These are phyloP conservation scores for Aurinia saxatilis DNA, from an alignment of 345 rosid species.

Conservation along the genomic window DNA sequence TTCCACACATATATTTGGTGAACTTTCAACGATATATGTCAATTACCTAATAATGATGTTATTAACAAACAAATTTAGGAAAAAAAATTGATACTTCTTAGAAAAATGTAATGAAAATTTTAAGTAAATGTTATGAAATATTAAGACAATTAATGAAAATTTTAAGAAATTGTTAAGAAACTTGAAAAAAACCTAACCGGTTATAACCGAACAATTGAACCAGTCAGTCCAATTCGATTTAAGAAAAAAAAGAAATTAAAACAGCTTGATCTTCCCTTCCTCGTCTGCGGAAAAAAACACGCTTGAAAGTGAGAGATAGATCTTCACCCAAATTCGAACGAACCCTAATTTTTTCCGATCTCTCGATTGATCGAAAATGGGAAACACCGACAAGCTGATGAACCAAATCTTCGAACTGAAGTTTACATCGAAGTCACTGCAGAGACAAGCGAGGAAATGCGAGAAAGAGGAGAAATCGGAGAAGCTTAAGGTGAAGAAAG, in stretches of 20 bases:
- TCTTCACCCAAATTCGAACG: slow-evolving; percentile 2
- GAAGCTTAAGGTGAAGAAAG: slow-evolving; percentile 87
- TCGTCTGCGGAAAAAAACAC: neutral
- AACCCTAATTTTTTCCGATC: slow-evolving; percentile 9
- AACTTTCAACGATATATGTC: no score
- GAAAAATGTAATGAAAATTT: no score
- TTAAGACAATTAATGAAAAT: no score
- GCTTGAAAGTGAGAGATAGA: neutral
- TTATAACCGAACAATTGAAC: slow-evolving; percentile 7
- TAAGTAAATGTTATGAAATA: no score
- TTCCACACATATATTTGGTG: no score
- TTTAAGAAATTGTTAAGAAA: no score
- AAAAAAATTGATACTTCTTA: no score
- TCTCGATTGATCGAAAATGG: slow-evolving; percentile 34
- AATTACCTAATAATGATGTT: no score
- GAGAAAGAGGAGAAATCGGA: slow-evolving; percentile 92
- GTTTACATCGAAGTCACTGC: slow-evolving; percentile 82
- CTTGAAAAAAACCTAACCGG: neutral
- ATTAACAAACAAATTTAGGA: no score
- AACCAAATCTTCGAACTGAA: slow-evolving; percentile 90
- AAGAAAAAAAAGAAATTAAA: neutral
- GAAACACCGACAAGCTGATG: slow-evolving; percentile 82
- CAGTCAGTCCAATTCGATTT: neutral
- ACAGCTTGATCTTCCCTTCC: neutral
- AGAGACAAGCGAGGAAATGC: slow-evolving; percentile 77